phyloP scores from a whole-genome alignment of 768 basidiomycete genomes.

The Naganishia vishniacii region DNA sequence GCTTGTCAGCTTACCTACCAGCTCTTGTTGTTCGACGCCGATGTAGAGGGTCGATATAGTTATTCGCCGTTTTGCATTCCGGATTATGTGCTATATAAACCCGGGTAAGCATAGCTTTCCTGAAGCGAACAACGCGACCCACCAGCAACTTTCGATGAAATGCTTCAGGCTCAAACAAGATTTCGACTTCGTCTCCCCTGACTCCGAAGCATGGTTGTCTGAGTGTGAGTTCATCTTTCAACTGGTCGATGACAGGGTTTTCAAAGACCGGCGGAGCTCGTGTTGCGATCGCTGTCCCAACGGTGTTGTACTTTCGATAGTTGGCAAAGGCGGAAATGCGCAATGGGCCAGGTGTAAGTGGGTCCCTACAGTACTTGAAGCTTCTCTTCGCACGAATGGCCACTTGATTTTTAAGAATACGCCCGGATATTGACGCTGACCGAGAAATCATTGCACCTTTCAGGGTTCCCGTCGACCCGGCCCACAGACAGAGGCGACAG shows the following conservation, averaged over 20 bases:
- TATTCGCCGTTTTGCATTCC: slow-evolving; percentile 68
- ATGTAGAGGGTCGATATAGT: slow-evolving; percentile 63
- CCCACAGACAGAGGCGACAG: too few relatives aligned
- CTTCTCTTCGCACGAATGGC: not conserved
- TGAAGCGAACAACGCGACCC: slow-evolving; percentile 16
- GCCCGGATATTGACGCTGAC: not conserved
- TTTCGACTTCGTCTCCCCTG: slow-evolving; percentile 52
- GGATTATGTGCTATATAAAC: slow-evolving; percentile 51
- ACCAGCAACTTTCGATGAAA: slow-evolving; percentile 61
- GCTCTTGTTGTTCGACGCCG: slow-evolving; percentile 58
- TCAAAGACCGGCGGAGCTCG: slow-evolving; percentile 14
- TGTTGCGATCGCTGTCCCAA: not conserved
- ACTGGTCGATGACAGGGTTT: slow-evolving; percentile 16
- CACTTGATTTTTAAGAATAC: not conserved
- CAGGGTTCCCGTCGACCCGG: too few relatives aligned
- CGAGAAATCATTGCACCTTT: not conserved
- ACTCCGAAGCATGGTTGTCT: slow-evolving; percentile 46
- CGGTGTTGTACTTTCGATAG: not conserved
- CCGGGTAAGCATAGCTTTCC: not conserved
- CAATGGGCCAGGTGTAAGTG: too few relatives aligned
- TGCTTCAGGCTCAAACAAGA: slow-evolving; percentile 58
- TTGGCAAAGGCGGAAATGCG: too few relatives aligned
- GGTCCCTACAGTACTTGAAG: too few relatives aligned
- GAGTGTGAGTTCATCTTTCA: slow-evolving; percentile 23
- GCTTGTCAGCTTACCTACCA: slow-evolving; percentile 56